phyloP scores from a whole-genome alignment of 257 asterid genomes.

The Solanum sitiens region DNA sequence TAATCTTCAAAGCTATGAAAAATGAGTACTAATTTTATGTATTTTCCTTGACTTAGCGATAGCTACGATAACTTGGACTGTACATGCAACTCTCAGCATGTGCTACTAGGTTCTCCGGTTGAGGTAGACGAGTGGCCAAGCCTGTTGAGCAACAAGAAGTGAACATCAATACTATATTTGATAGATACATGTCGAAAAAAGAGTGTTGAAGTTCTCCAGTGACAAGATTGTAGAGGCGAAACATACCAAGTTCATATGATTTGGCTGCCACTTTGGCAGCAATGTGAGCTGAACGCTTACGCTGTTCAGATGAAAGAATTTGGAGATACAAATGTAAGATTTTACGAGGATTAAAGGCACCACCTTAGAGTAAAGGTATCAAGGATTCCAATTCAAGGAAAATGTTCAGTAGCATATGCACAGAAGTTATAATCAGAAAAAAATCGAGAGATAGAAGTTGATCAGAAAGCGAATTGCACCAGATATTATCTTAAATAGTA shows the following conservation, averaged over 20 bases:
- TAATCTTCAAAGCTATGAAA: background rate
- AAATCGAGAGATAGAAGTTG: background rate
- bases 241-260: slow-evolving; percentile 77
- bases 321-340: background rate
- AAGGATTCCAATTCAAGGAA: background rate
- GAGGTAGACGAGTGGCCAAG: slow-evolving; percentile 79
- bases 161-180: background rate
- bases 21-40: background rate
- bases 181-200: background rate
- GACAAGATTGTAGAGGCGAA: background rate
- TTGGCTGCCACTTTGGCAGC: slow-evolving; percentile 82
- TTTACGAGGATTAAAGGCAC: background rate
- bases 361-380: background rate
- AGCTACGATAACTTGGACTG: slow-evolving; percentile 73
- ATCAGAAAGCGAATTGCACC: background rate
- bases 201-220: background rate
- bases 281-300: slow-evolving; percentile 83
- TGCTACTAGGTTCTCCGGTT: slow-evolving; percentile 50
- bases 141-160: slow-evolving; percentile 27
- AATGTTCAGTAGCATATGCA: background rate
- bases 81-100: slow-evolving; percentile 87
- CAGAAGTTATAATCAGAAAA: background rate
- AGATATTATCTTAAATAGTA: background rate
- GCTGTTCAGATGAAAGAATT: slow-evolving; percentile 37
- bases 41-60: slow-evolving; percentile 33